Base-by-base conservation (phyloP, 2,329 filamentous ascomycete species). In the Fusarium chuoi region DNA sequence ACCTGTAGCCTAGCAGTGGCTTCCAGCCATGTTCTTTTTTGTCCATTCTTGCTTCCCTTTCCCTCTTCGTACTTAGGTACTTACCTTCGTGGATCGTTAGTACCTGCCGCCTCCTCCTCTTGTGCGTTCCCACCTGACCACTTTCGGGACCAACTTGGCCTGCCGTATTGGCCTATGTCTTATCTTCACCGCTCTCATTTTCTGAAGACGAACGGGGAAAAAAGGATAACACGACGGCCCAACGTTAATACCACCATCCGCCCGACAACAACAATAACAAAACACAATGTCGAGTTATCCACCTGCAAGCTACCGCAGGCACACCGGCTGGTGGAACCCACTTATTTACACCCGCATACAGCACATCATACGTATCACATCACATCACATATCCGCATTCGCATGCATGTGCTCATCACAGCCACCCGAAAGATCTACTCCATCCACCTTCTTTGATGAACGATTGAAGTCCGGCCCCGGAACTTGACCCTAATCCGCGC, bases 361-460 rank as follows among this genome's bases (percentile, higher is more conserved):
- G 67, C 38, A 70, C 66, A 70, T 70, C 67, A 70, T 70, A 70
- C 66, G 54, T 65, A 70, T 70, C 67, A 70, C 65, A 70, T 68
- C 62, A 56, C 65, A 59, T 71, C 71, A 72, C 70, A 65, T 70
- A 71, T 74, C 58, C 64, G 63, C 71, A 55, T 75, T 63, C 64
- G 52, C 71, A 58, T 75, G 71, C 71, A 74, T 72, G 75, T 75
- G 71, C 60, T 24, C 71, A 75, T 75, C 71, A 75, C 71, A 71
- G 68, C 71, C 71, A 73, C 64, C 63, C 56, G 71, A 69, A 74
- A 75, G 70, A 74, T 74, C 71, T 58, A 49, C 45, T 55, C 51
- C 26, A 28, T 42, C 38, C n/a, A 42, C 51, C 54, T 55, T 62
- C 36, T 56, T 55, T 62, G 52, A 70, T 56, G 55, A 75, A 73